Evolutionary conservation across 169 alveolate genomes (phyloP), one percentile per base, ranked within the genome.

Genomic region (Cryptosporidium ubiquitum): DNA sequence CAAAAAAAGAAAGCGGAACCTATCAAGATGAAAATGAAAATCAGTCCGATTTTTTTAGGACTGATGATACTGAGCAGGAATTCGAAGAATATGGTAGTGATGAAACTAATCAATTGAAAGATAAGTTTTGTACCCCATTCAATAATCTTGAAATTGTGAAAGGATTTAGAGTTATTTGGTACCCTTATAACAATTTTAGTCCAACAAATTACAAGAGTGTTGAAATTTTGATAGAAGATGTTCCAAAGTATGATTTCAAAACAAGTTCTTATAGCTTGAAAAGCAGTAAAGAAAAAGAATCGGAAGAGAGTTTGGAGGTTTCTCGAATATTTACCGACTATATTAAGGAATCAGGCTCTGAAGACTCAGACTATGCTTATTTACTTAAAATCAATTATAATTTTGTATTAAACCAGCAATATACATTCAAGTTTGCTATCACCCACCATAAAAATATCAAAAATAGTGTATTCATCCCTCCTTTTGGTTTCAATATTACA

Each of bases 161-260:
- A 16, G 89, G 89, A 10, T 79, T 79, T 31, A 58, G 89, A 47
- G 23, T 79, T 39, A 79, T 79, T 47, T 79, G 89, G 89, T 79
- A 79, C 26, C 89, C 89, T 7, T 42, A 61, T 37, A 79, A 79
- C 52, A 61, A 66, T 20, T 79, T 79, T 35, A 79, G 68, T 42
- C 74, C 89, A 60, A 79, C 89, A 4, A 64, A 79, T 52, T 79
- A 79, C 37, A 79, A 55, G 47, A 79, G 74, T 66, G 40, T 52
- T 39, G 89, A 79, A 16, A n/a, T 79, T 60, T 49, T 61, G n/a
- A 31, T 79, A 2, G 29, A 40, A 5, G 42, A 79, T 79, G 51
- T 79, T 5, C 89, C 89, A 37, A 79, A 79, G 51, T 64, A 35
- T 9, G 49, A 79, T 47, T 73, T 73, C 51, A 73, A 57, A 40